phyloP scores from a whole-genome alignment of 108 stramenopile genomes.

The Nitzschia putrida region DNA sequence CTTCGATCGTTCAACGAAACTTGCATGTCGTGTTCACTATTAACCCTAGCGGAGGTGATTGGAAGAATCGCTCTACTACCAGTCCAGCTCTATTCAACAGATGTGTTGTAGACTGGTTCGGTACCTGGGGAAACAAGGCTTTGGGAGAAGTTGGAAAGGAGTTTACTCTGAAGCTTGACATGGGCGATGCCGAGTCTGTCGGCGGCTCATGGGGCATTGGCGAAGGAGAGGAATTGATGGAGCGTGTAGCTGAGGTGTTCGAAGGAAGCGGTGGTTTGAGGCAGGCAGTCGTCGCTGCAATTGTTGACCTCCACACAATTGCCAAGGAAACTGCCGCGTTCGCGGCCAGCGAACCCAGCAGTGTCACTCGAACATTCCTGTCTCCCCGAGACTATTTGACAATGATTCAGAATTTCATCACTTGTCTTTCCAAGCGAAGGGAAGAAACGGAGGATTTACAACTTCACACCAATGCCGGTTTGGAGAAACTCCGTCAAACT shows the following conservation, averaged over 20 bases:
- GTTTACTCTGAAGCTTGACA: constrained; percentile 76
- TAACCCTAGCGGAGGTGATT: constrained; percentile 94
- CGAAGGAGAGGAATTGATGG: constrained; percentile 73
- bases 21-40: constrained; percentile 99
- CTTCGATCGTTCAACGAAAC: constrained; percentile 90
- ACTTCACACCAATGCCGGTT: constrained; percentile 93
- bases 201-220: constrained; percentile 86
- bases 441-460: constrained; percentile 93
- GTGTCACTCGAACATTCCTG: constrained; percentile 78
- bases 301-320: constrained; percentile 86
- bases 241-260: constrained; percentile 62
- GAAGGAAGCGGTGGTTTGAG: constrained; percentile 67
- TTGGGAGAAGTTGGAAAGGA: constrained; percentile 88
- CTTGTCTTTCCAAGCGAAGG: constrained; percentile 73
- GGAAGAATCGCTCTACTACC: constrained; percentile 94
- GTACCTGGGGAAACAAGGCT: constrained; percentile 93
- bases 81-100: constrained; percentile 99
- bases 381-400: constrained; percentile 96
- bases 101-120: constrained; percentile 99
- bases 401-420: constrained; percentile 90
- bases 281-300: constrained; percentile 93
- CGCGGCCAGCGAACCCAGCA: constrained; percentile 47
- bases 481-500: constrained; percentile 92
- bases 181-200: constrained; percentile 81
- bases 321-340: constrained; percentile 74